Evolutionary conservation across 1,139 yeast species (phyloP).

Genomic region (Pichia sp.): DNA sequence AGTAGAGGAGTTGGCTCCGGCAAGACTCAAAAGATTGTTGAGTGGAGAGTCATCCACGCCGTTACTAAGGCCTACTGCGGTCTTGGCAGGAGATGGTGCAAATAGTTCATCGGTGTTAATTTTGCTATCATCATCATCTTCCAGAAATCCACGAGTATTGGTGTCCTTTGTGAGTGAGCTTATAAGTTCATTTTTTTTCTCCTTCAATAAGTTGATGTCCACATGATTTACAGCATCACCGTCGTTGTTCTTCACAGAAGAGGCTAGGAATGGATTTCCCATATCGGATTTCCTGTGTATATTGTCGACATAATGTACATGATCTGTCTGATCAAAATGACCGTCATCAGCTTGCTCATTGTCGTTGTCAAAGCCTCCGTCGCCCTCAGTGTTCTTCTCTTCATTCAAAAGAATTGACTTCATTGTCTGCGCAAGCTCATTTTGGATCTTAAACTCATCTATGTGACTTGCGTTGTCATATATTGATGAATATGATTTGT

Average conservation of each 20-base stretch:
- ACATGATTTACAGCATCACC: neutral
- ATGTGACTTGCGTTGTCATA: conserved; percentile 9
- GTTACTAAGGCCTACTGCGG: neutral
- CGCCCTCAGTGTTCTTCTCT: neutral
- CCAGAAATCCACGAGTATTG: conserved; percentile 9
- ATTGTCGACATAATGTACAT: conserved; percentile 14
- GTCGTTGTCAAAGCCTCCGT: neutral
- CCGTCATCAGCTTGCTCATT: conserved; percentile 4
- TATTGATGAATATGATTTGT: neutral
- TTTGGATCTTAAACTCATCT: conserved; percentile 22
- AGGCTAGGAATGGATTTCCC: conserved; percentile 23
- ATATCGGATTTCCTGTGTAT: conserved; percentile 14
- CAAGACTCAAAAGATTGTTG: conserved; percentile 14
- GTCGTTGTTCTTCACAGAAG: neutral
- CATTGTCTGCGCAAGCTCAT: conserved; percentile 30
- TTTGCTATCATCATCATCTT: conserved; percentile 7
- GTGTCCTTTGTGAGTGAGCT: conserved; percentile 29
- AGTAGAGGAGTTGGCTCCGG: neutral
- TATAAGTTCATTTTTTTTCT: conserved; percentile 29
- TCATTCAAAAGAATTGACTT: conserved; percentile 20
- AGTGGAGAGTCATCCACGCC: conserved; percentile 19
- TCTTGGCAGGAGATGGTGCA: conserved; percentile 7
- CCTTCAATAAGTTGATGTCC: conserved; percentile 26
- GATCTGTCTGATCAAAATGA: conserved; percentile 4
- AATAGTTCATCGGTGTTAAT: conserved; percentile 7